These are phyloP conservation scores for Fusarium longipes DNA, from an alignment of 2,329 filamentous ascomycete species.

Conservation along the genomic window DNA sequence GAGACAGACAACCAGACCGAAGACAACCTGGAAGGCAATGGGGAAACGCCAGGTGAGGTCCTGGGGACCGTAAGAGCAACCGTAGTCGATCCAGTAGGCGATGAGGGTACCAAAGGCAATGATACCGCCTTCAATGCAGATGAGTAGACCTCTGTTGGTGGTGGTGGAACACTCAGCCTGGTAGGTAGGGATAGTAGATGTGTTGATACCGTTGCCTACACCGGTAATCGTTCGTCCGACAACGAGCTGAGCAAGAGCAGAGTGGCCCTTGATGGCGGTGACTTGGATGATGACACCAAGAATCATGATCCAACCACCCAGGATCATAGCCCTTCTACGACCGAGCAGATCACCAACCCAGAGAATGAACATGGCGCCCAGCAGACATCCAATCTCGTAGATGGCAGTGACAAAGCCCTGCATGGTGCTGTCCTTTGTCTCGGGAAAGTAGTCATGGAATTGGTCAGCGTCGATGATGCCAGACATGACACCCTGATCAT, in stretches of 20 bases:
- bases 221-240: constrained; percentile 63
- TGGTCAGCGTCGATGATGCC: constrained; percentile 63
- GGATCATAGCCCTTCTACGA: constrained; percentile 65
- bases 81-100: constrained; percentile 59
- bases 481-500: constrained; percentile 66
- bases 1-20: constrained; percentile 56
- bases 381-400: constrained; percentile 65
- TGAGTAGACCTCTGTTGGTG: constrained; percentile 64
- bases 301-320: constrained; percentile 68
- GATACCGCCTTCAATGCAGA: constrained; percentile 61
- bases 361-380: constrained; percentile 62
- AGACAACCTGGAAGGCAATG: constrained; percentile 56
- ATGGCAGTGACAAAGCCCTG: constrained; percentile 62
- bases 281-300: constrained; percentile 70
- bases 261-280: constrained; percentile 52
- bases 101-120: constrained; percentile 57
- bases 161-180: constrained; percentile 65
- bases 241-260: constrained; percentile 61
- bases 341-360: constrained; percentile 64
- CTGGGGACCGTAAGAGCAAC: constrained; percentile 55
- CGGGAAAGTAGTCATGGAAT: constrained; percentile 61
- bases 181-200: constrained; percentile 66
- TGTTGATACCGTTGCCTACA: constrained; percentile 62
- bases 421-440: constrained; percentile 58
- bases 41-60: constrained; percentile 67